Evolutionary conservation across 2,329 filamentous ascomycete species (phyloP).

Genomic region (Leptodontidium sp.): DNA sequence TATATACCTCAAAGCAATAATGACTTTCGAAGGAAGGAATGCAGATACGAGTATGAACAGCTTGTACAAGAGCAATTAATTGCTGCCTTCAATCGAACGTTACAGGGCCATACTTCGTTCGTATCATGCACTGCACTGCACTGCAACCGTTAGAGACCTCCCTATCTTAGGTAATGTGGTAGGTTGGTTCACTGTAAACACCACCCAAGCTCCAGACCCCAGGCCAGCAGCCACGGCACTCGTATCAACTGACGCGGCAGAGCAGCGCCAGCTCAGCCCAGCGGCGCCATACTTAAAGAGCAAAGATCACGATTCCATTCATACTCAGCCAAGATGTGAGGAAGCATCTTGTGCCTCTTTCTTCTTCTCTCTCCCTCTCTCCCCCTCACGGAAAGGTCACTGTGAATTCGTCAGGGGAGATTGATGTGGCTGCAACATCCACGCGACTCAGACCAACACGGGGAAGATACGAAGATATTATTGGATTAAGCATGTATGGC

Average conservation of each 20-base stretch:
- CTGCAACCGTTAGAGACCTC: background rate
- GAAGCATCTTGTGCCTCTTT: background rate
- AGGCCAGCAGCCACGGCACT: constrained; percentile 10
- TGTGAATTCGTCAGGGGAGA: background rate
- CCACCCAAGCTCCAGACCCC: constrained; percentile 6
- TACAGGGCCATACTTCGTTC: background rate
- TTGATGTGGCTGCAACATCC: constrained; percentile 2
- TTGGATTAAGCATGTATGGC: background rate
- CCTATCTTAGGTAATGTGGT: no score
- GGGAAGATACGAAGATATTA: background rate
- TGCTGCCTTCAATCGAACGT: background rate
- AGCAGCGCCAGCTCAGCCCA: constrained; percentile 7
- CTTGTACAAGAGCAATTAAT: background rate
- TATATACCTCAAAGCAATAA: constrained; percentile 6
- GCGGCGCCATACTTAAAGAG: background rate
- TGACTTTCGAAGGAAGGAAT: background rate
- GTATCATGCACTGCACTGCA: background rate
- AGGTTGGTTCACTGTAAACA: background rate
- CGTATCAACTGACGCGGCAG: constrained; percentile 8
- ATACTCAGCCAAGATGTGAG: background rate
- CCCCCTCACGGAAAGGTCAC: background rate
- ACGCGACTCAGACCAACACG: constrained; percentile 15
- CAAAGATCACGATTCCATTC: background rate
- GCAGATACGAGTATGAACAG: background rate
- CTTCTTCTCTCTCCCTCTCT: background rate